Evolutionary conservation across 306 rosid genomes (phyloP).

Genomic region (Psophocarpus tetragonolobus): DNA sequence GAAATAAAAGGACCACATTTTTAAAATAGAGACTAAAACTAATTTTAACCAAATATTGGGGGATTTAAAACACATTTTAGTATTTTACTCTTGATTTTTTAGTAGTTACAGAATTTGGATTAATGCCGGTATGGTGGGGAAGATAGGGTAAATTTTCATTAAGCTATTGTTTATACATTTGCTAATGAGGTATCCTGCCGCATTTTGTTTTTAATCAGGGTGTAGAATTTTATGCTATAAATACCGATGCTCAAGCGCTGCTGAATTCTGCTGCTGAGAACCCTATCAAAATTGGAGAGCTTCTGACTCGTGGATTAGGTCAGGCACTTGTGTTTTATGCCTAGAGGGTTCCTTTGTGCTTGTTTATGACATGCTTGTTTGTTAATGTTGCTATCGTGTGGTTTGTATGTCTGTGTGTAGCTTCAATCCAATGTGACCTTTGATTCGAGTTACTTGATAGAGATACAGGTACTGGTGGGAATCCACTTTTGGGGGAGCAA

Average conservation of each 20-base stretch:
- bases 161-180: background rate
- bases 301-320: slow-evolving; percentile 96
- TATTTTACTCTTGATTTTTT: background rate
- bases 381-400: background rate
- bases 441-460: slow-evolving; percentile 49
- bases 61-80: background rate
- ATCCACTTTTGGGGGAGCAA: slow-evolving; percentile 93
- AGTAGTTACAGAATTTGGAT: background rate
- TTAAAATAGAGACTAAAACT: background rate
- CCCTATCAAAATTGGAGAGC: slow-evolving; percentile 94
- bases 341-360: slow-evolving; percentile 11
- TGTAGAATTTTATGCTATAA: slow-evolving; percentile 91
- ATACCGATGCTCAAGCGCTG: slow-evolving; percentile 90
- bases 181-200: slow-evolving; percentile 38
- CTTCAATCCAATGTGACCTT: background rate
- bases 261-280: slow-evolving; percentile 79
- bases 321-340: slow-evolving; percentile 31
- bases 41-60: background rate
- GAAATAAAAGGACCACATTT: background rate
- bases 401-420: background rate
- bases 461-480: slow-evolving; percentile 93
- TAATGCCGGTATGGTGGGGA: background rate
- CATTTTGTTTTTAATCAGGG: slow-evolving; percentile 54
- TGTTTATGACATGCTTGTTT: background rate
- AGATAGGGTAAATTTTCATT: background rate